Conservation (phyloP, 176 grass and related monocot genomes). For the Aegilops speltoides region DNA sequence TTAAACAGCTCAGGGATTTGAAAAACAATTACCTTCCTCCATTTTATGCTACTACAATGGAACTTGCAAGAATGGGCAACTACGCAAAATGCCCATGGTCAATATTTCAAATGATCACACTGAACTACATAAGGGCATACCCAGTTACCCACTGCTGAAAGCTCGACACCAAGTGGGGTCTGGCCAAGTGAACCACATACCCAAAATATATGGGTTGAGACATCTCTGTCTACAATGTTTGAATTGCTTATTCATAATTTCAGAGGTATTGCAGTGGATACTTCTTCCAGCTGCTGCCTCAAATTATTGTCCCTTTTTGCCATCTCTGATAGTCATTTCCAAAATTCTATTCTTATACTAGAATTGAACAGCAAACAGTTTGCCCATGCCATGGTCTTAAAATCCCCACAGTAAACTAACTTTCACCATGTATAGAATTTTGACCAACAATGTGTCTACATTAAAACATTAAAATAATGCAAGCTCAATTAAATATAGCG, state of each 20-base stretch:
- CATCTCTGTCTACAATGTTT: not conserved
- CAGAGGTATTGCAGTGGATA: too few relatives aligned
- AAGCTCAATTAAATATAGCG: not conserved
- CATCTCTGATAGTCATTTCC: not conserved
- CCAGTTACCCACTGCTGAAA: not conserved
- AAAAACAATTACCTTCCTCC: not conserved
- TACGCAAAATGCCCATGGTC: not conserved
- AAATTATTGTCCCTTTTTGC: not conserved
- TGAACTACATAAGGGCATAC: too few relatives aligned
- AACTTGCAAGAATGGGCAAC: not conserved
- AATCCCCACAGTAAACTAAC: conserved; percentile 4
- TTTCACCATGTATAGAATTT: conserved; percentile 4
- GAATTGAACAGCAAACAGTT: not conserved
- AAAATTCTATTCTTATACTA: not conserved
- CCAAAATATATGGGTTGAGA: not conserved
- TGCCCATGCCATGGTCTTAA: not conserved
- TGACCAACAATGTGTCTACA: not conserved
- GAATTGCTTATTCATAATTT: not conserved
- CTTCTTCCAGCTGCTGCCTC: not conserved
- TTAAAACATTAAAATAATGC: not conserved
- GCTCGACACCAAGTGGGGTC: not conserved
- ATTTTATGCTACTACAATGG: not conserved
- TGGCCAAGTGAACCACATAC: not conserved
- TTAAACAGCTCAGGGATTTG: not conserved
- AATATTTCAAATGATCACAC: not conserved